Conservation (phyloP, 176 grass and related monocot species). For the Musa troglodytarum region DNA sequence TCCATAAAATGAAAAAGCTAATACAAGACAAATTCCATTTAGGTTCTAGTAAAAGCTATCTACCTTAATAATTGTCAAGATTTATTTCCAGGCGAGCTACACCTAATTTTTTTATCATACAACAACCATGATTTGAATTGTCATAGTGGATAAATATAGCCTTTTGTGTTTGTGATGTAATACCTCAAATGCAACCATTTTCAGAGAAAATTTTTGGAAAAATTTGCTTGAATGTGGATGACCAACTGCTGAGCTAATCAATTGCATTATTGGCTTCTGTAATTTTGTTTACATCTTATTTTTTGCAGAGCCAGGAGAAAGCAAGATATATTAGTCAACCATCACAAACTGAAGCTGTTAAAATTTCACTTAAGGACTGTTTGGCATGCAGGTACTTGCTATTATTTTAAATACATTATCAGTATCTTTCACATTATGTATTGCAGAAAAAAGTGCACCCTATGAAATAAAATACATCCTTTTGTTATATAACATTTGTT, state of each 20-base stretch:
- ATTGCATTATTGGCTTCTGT: neutral
- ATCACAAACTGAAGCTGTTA: constrained; percentile 66
- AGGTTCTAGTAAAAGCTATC: too few relatives aligned
- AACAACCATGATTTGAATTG: neutral
- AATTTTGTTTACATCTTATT: neutral
- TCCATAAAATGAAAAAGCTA: too few relatives aligned
- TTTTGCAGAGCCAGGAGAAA: constrained; percentile 49
- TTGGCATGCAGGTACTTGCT: constrained; percentile 76
- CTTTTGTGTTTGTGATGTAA: neutral
- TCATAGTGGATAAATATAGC: neutral
- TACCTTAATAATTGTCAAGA: neutral
- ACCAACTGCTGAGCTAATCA: neutral
- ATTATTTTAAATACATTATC: neutral
- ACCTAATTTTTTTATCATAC: neutral
- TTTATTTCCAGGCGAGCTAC: neutral
- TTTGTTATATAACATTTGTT: too few relatives aligned
- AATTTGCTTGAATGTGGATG: neutral
- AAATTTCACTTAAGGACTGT: constrained; percentile 96
- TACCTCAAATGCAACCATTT: neutral
- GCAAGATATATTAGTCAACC: constrained; percentile 37
- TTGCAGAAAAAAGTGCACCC: too few relatives aligned
- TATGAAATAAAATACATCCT: too few relatives aligned
- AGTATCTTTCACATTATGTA: neutral
- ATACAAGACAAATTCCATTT: too few relatives aligned
- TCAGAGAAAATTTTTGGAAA: neutral